Evolutionary conservation across 495 filamentous ascomycete genomes (phyloP), one percentile per base, ranked within the genome.

Genomic region (Lophiotrema nucula): DNA sequence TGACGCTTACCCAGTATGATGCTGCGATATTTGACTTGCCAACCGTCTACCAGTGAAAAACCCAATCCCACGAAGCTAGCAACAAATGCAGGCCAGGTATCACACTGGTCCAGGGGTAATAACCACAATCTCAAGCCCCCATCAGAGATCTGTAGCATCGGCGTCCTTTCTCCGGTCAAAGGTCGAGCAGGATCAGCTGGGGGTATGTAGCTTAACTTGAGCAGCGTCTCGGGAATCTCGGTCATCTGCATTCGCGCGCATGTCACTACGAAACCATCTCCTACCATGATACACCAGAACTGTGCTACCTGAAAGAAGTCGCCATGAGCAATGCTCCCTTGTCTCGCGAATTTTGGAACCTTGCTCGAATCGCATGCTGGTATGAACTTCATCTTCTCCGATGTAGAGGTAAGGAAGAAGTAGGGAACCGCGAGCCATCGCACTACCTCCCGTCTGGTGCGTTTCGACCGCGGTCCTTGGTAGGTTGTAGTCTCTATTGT

Each of bases 251-350:
- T 44, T 11, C 52, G 18, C 15, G 52, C 27, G 22, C 52, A 55
- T 11, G 52, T 22, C 4, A 55, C 16, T 19, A 23, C 24, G 12
- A 10, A 33, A 55, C 52, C 25, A 47, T 55, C 52, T 46, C 52
- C 52, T 28, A 55, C 13, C 12, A 55, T 22, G 4, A 55, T 4
- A 55, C 52, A 55, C 52, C 52, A 55, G 26, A 55, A 33, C 19
- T 55, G 52, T 11, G 52, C 52, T 4, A 55, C 52, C 21, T 55
- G 52, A 27, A 55, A 55, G 41, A 46, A 46, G 15, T 55, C 13
- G 2, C 52, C 52, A 11, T 55, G 3, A 5, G 39, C 21, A 6
- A 45, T 46, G 41, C 2, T 18, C 18, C 52, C 52, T 18, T 27
- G 45, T n/a, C 18, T 35, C 3, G 28, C 23, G 22, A 46, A 55